Conservation (phyloP, 805 yeast genomes). For the Candida tallmaniae region DNA sequence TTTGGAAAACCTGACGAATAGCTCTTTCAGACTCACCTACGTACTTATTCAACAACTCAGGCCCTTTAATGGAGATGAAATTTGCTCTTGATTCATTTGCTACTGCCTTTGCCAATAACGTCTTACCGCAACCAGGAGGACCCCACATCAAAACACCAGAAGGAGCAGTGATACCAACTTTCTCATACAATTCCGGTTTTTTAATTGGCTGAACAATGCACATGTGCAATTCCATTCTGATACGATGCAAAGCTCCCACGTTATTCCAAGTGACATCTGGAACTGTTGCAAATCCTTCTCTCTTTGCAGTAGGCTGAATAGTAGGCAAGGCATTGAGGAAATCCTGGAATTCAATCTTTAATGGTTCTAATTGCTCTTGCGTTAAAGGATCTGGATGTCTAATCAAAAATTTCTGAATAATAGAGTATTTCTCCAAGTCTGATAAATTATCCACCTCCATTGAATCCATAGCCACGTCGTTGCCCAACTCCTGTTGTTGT, state of each 20-base stretch:
- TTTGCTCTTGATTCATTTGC: conserved; percentile 97
- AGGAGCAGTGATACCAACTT: conserved; percentile 94
- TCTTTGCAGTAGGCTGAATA: conserved; percentile 93
- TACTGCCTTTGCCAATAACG: conserved; percentile 92
- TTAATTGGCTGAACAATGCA: conserved; percentile 96
- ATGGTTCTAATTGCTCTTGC: conserved; percentile 66
- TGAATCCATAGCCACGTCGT: conserved; percentile 5
- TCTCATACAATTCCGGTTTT: conserved; percentile 82
- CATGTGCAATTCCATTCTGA: conserved; percentile 89
- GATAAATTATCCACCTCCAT: conserved; percentile 36
- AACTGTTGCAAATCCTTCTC: conserved; percentile 98
- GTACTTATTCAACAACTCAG: conserved; percentile 88
- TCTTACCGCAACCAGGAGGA: conserved; percentile 99
- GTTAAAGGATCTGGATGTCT: conserved; percentile 80
- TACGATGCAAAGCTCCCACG: conserved; percentile 81
- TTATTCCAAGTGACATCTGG: conserved; percentile 96
- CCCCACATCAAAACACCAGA: conserved; percentile 98
- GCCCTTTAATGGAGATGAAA: conserved; percentile 93
- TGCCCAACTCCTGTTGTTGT: conserved; percentile 18
- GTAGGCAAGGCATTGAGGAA: conserved; percentile 83
- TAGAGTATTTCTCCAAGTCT: conserved; percentile 42
- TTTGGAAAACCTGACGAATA: conserved; percentile 84
- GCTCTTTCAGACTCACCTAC: conserved; percentile 97
- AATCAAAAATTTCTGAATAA: conserved; percentile 66
- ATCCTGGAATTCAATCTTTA: conserved; percentile 74